Conservation (phyloP, 371 early-diverging fungal genomes). For the Nosema muscidifuracis region DNA sequence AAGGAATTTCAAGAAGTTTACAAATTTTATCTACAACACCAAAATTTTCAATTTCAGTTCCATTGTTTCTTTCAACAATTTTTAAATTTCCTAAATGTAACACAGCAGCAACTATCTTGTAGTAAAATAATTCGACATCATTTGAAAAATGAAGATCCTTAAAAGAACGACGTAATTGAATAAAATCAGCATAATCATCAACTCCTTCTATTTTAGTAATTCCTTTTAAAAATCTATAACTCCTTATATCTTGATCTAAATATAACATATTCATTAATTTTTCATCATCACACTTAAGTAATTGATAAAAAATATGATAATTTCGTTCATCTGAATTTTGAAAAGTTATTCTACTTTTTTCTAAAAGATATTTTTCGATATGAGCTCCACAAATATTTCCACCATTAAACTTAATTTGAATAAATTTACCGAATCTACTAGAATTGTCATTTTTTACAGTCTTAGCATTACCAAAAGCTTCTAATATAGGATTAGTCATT, state of each 20-base stretch:
- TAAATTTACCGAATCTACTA: constrained; percentile 97
- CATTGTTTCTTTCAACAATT: constrained; percentile 65
- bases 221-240: constrained; percentile 73
- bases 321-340: constrained; percentile 82
- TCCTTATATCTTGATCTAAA: constrained; percentile 55
- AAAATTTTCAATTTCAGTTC: constrained; percentile 74
- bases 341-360: constrained; percentile 81
- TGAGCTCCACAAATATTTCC: constrained; percentile 83
- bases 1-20: constrained; percentile 81
- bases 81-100: constrained; percentile 85
- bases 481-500: constrained; percentile 91
- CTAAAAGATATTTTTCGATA: constrained; percentile 92
- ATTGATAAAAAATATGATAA: constrained; percentile 95
- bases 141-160: constrained; percentile 71
- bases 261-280: constrained; percentile 5
- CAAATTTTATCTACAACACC: constrained; percentile 75
- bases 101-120: constrained; percentile 78
- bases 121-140: constrained; percentile 72
- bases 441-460: constrained; percentile 98
- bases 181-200: constrained; percentile 79
- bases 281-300: constrained; percentile 72
- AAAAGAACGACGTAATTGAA: constrained; percentile 70
- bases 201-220: constrained; percentile 81
- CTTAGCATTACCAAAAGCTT: constrained; percentile 98
- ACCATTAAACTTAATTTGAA: constrained; percentile 84